Percentiles rank a stretch among this genome's conserved stretches.
phyloP scores from a whole-genome alignment of 2,329 filamentous ascomycete species.

The Arachnopeziza araneosa region DNA sequence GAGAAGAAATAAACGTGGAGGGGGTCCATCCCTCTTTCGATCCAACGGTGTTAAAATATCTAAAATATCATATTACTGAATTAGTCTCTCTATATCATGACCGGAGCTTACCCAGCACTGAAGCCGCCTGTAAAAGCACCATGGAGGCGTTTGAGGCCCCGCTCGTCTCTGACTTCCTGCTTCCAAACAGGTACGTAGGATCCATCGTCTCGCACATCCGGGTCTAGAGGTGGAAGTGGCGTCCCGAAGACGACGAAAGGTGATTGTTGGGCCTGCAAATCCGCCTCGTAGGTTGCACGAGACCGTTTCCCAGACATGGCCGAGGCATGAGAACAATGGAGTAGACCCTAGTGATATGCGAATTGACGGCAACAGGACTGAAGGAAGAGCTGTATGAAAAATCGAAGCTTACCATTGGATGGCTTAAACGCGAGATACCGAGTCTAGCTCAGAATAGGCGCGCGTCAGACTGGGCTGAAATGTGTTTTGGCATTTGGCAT shows the following conservation, averaged over 20 bases:
- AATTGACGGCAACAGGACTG: background rate
- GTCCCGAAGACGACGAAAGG: constrained; percentile 80
- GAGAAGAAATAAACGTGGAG: constrained; percentile 85
- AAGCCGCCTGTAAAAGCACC: constrained; percentile 96
- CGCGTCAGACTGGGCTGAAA: no score
- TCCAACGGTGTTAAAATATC: constrained; percentile 96
- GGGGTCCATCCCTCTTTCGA: constrained; percentile 98
- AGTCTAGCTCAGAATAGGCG: background rate
- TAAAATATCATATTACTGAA: constrained; percentile 34
- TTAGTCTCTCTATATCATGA: background rate
- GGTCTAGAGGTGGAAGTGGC: constrained; percentile 71
- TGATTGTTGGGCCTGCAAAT: constrained; percentile 59
- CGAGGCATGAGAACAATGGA: background rate
- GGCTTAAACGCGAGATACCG: background rate
- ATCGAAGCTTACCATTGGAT: background rate
- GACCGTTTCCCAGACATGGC: constrained; percentile 75
- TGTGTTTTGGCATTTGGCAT: no score
- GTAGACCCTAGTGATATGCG: background rate
- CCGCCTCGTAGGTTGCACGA: constrained; percentile 71
- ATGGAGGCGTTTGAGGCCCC: constrained; percentile 83
- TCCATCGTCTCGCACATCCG: constrained; percentile 77
- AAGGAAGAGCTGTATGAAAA: background rate
- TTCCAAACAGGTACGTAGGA: constrained; percentile 96
- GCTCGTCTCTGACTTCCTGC: constrained; percentile 92
- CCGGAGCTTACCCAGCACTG: constrained; percentile 74